Evolutionary conservation across 2,329 filamentous ascomycete species (phyloP), one percentile per base, ranked within the genome.

Genomic region (Seiridium unicorne): DNA sequence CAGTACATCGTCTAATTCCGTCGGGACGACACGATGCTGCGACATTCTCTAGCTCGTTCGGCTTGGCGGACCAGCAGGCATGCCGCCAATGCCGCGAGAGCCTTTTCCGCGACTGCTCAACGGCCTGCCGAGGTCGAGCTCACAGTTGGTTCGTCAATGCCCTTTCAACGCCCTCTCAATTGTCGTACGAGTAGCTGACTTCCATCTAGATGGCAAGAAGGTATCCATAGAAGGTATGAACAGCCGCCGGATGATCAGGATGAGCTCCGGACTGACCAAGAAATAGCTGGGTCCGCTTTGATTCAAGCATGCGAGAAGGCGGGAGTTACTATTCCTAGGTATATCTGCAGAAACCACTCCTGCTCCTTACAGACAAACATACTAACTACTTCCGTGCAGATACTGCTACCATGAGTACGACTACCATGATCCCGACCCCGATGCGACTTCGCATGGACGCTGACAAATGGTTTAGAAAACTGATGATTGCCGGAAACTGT

Each of bases 221-320:
- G 90, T 99, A 60, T 97, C 93, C 64, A 93, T 99, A 76, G 93
- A 97, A 91, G 92, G 93, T 96, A 89, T 69, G 70, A 59, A 62
- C 31, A 36, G 36, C 55, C 65, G 57, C 66, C 63, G 35, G 58
- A 65, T 9, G 11, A 35, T 18, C 34, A 26, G 40, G 8, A 35
- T 38, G 44, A 55, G 57, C 35, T 46, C 60, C 63, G 60, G 68
- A 63, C 74, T 82, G 72, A 82, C 74, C 62, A 59, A 62, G 70
- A 68, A 71, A 76, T 76, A 97, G 94, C 94, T 79, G 94, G 94
- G 68, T 95, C 95, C 70, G 94, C 95, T 73, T 86, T 99, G 72
- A 99, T 99, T 76, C 95, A 99, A 82, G 95, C 95, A 74, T 99
- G 95, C 83, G 95, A 99, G 81, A 97, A 99, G 83, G 95, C 94